phyloP scores from a whole-genome alignment of 305 asterid genomes.

The Plantago lanceolata region DNA sequence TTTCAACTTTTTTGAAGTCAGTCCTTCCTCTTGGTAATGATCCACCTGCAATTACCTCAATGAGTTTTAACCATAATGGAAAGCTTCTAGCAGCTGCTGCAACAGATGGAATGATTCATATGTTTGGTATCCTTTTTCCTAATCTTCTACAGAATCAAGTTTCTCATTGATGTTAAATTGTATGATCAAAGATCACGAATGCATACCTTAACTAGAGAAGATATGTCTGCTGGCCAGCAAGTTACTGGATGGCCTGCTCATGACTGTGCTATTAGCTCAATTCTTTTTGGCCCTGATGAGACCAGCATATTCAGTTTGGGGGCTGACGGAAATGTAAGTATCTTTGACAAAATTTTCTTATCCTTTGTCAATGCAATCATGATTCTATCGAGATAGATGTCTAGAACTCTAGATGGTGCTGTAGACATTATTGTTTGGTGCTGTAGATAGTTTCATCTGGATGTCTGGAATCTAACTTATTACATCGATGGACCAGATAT shows the following conservation, averaged over 20 bases:
- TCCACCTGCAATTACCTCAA: conserved; percentile 91
- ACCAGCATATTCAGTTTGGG: conserved; percentile 94
- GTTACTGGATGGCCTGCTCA: conserved; percentile 99
- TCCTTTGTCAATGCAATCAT: conserved; percentile 22
- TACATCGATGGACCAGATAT: conserved; percentile 50
- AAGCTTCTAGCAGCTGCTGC: conserved; percentile 98
- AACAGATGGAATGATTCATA: conserved; percentile 93
- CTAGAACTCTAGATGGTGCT: not conserved
- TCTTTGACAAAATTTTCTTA: conserved; percentile 22
- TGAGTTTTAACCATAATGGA: conserved; percentile 91
- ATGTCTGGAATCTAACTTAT: conserved; percentile 31
- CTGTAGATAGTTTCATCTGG: conserved; percentile 15
- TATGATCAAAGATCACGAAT: conserved; percentile 1
- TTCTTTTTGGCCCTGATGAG: conserved; percentile 91
- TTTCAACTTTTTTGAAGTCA: conserved; percentile 65
- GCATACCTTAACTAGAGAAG: conserved; percentile 51
- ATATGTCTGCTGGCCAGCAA: conserved; percentile 95
- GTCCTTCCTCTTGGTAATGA: conserved; percentile 98
- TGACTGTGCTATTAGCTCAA: conserved; percentile 86
- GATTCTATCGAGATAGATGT: conserved; percentile 8
- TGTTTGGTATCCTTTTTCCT: conserved; percentile 82
- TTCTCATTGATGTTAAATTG: conserved; percentile 7
- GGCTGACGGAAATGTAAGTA: conserved; percentile 82
- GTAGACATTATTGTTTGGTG: not conserved
- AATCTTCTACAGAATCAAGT: conserved; percentile 7